Evolutionary conservation across 208 protist species (phyloP), one percentile per base, ranked within the genome.

Genomic region (Zelonia costaricensis): DNA sequence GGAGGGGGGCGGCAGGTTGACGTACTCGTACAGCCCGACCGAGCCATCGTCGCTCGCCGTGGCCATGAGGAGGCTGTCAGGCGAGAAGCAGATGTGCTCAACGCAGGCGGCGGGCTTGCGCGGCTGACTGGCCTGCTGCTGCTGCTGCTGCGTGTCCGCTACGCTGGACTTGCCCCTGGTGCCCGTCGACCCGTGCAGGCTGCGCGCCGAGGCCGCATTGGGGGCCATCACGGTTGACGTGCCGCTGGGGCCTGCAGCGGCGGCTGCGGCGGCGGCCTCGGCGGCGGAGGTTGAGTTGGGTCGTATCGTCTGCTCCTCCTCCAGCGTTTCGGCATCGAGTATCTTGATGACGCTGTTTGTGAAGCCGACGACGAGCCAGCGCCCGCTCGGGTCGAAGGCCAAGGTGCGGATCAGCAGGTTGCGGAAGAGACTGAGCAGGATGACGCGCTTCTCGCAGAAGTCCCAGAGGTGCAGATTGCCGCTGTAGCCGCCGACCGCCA

Each of bases 321-420:
- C 84, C 18, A 97, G 68, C 44, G 79, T 86, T 18, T 84, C 81
- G 22, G 76, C 91, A 51, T 89, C 75, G 42, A 98, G 84, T 25
- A 98, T 68, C 61, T 98, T 97, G n/a, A 98, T 61, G 22, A 84
- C 51, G 15, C 96, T 94, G 64, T 91, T 96, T n/a, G 89, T 95
- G 69, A 95, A 98, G 35, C 93, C 94, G 55, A 97, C 73, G 13
- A 82, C 90, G 23, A 98, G 75, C 52, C 82, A 94, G 28, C 67
- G 49, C 18, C 86, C 89, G 10, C 73, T 81, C 25, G 86, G 91
- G 73, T 97, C 90, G 68, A 94, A 98, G n/a, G 77, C 69, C 63
- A 98, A 73, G 65, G 70, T 87, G 61, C 86, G 75, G n/a, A 95
- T 77, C 39, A 86, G 73, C 33, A 96, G 56, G 28, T 84, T 81